Evolutionary conservation across 306 rosid species (phyloP).

Genomic region (Dalbergia oliveri): DNA sequence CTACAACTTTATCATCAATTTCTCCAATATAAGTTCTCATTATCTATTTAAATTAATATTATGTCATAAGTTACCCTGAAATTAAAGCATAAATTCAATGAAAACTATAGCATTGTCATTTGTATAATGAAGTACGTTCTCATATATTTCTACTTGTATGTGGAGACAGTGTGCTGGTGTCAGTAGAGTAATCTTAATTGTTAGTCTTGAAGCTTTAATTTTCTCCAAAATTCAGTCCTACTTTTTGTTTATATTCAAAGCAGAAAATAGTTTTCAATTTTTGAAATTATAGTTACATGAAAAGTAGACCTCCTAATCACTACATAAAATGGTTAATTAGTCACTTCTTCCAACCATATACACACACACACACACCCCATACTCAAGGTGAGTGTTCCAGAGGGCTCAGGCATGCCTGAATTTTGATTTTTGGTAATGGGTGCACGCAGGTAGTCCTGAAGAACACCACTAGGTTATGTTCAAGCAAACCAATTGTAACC

Average conservation of each 20-base stretch:
- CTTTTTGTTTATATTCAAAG: background rate
- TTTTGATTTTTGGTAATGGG: background rate
- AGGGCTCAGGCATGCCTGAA: background rate
- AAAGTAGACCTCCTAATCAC: conserved; percentile 17
- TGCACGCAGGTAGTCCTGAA: conserved; percentile 79
- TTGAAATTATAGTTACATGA: conserved; percentile 1
- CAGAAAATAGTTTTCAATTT: background rate
- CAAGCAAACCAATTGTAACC: conserved; percentile 70
- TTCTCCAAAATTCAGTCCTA: background rate
- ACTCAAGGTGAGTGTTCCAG: background rate
- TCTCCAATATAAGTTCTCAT: background rate
- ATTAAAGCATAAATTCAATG: too few species aligned
- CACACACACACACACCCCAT: background rate
- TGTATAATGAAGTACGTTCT: too few species aligned
- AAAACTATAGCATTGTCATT: too few species aligned
- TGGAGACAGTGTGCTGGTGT: background rate
- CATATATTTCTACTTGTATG: too few species aligned
- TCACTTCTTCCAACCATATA: conserved; percentile 27
- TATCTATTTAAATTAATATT: background rate
- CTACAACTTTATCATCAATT: background rate
- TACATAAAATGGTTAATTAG: conserved; percentile 17
- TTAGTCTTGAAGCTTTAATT: background rate
- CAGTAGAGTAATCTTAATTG: background rate
- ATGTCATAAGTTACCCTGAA: too few species aligned
- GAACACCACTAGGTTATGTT: conserved; percentile 68